Conservation (phyloP, 345 rosid genomes). For the Eucalyptus polyanthemos region DNA sequence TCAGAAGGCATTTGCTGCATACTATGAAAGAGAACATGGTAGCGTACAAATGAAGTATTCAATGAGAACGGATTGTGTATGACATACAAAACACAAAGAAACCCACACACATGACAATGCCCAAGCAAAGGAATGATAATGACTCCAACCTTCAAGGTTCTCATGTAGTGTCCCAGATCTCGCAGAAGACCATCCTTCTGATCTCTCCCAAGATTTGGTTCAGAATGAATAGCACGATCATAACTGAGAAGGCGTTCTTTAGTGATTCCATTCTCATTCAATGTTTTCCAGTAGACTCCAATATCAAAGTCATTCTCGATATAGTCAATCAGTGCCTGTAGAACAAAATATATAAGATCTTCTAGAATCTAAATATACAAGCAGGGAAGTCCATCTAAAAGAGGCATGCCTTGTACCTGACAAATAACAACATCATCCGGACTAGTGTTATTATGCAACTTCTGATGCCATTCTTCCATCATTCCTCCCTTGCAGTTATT, state of each 20-base stretch:
- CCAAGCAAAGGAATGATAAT: background rate
- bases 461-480: slow-evolving; percentile 99
- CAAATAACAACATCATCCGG: slow-evolving; percentile 97
- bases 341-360: background rate
- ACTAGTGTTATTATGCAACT: slow-evolving; percentile 97
- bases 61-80: background rate
- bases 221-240: slow-evolving; percentile 90
- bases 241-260: slow-evolving; percentile 91
- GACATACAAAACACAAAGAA: background rate
- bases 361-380: background rate
- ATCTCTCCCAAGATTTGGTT: slow-evolving; percentile 72
- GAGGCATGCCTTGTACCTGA: slow-evolving; percentile 47
- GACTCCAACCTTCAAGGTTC: slow-evolving; percentile 80
- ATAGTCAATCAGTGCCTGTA: slow-evolving; percentile 87
- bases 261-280: slow-evolving; percentile 88
- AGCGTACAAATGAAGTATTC: background rate
- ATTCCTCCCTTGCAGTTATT: slow-evolving; percentile 96
- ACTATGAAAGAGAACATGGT: background rate
- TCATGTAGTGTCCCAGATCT: slow-evolving; percentile 92
- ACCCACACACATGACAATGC: background rate
- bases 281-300: slow-evolving; percentile 89
- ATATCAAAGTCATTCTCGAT: slow-evolving; percentile 68
- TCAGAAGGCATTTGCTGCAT: background rate
- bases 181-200: slow-evolving; percentile 80
- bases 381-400: background rate